These are phyloP conservation scores for Cyclaneusma minus DNA, from an alignment of 2,329 filamentous ascomycete species.

Conservation along the genomic window DNA sequence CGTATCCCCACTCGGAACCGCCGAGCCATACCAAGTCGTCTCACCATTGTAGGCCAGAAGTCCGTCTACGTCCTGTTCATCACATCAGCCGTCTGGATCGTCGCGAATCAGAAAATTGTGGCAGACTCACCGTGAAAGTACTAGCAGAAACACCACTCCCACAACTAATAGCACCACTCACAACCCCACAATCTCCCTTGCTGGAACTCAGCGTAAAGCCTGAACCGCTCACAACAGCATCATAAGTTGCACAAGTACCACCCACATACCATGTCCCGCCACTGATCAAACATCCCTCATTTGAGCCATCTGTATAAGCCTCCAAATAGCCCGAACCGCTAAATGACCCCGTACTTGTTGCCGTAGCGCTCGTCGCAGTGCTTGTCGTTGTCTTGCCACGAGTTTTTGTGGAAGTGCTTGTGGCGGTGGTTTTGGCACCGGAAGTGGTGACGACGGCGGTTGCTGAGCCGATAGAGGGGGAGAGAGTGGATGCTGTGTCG, in stretches of 20 bases:
- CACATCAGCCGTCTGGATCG: neutral
- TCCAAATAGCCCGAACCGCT: conserved; percentile 44
- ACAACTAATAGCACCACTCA: conserved; percentile 37
- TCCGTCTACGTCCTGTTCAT: conserved; percentile 8
- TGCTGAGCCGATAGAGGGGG: conserved; percentile 41
- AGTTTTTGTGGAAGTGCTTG: conserved; percentile 16
- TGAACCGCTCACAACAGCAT: conserved; percentile 28
- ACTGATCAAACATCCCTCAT: conserved; percentile 51
- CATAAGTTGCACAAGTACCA: conserved; percentile 53
- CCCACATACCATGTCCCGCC: conserved; percentile 51
- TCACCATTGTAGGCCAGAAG: conserved; percentile 14
- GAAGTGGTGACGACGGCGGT: conserved; percentile 41
- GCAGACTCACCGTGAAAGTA: conserved; percentile 17
- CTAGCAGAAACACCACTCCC: conserved; percentile 27
- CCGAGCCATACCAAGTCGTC: conserved; percentile 18
- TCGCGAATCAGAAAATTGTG: conserved; percentile 8
- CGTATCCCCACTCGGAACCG: conserved; percentile 15
- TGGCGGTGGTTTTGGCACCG: conserved; percentile 7
- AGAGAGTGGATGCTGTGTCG: no score
- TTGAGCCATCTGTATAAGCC: conserved; percentile 30
- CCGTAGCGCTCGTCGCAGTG: conserved; percentile 20
- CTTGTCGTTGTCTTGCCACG: no score
- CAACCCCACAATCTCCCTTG: conserved; percentile 42
- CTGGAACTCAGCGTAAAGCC: conserved; percentile 41
- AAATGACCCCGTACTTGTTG: conserved; percentile 20